Evolutionary conservation across 1,139 yeast genomes (phyloP), one percentile per base, ranked within the genome.

Genomic region (Saccharomycopsis hybrid): DNA sequence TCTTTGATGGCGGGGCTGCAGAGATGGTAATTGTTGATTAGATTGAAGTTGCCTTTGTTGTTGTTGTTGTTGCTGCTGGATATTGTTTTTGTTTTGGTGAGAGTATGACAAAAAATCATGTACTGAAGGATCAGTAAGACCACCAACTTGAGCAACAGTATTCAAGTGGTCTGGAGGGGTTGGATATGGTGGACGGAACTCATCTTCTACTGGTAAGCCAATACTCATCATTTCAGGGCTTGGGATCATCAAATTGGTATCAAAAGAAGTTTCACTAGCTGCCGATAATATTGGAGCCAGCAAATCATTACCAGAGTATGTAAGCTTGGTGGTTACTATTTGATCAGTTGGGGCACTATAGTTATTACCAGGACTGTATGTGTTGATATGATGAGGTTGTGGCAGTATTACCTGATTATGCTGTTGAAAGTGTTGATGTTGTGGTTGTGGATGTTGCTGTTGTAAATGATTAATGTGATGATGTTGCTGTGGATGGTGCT

Each of bases 201-300:
- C 39, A 13, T 36, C 39, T 5, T 36, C 39, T 9, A 7, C 24
- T 24, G 18, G 8, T 5, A 33, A 28, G 46, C 43, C 43, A 5
- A 40, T 13, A 8, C 28, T 8, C 11, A 40, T 13, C n/a, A 11
- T 8, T 18, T 33, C 41, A 18, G 45, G 45, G 45, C 45, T 42
- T 8, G 25, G 41, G 18, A 18, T 18, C n/a, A 42, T 42, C 45
- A 42, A 24, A 41, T 29, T 42, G 13, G 43, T 11, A 24, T 43
- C 46, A 28, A 43, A 43, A 13, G 46, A 43, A 7, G 40, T 46
- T 11, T 31, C 46, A 25, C 31, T 25, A 25, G 46, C 46, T 3
- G 46, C 46, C 29, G 46, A 43, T 5, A 43, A 11, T 27, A 43
- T 18, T n/a, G 38, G 28, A 5, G 46, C 46, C 41, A 37, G 46